Base-by-base conservation (phyloP, 108 stramenopile genomes). In the Fistulifera solaris region DNA sequence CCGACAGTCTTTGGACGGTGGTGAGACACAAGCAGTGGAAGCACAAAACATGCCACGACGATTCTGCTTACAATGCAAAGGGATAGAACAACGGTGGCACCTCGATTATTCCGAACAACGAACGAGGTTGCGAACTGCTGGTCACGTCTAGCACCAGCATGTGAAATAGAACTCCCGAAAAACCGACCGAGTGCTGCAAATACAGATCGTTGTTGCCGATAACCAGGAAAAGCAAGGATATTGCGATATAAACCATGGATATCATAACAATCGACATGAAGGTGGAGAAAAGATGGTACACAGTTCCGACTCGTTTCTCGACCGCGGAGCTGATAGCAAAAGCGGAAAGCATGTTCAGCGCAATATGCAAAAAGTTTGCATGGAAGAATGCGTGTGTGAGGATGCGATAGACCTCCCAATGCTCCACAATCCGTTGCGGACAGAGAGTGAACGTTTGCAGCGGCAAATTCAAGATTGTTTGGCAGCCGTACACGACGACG, bases 291-390 rank as follows among this genome's bases (percentile, higher is more conserved):
- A 71, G 24, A 41, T 64, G 68, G 2, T 38, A 52, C 22, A 87
- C 27, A 1, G 92, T 83, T n/a, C 92, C 92, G 27, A 87, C 27
- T 25, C 52, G 59, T 38, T 67, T 72, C 58, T 93, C 95, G 38
- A 96, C 63, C 31, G 58, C 26, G 6, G 62, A 45, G 17, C 85
- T 70, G 40, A 94, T 69, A 5, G 71, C 77, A 38, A 69, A 58
- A 0, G 85, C 70, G 12, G 87, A 83, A 67, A 87, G 73, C 85
- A 92, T 85, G 57, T 96, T 96, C 82, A 94, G 82, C 2, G 61
- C 87, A 44, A 96, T 86, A 61, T 96, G 95, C 73, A 93, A 56
- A n/a, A 93, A 22, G 47, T 63, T 75, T 1, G 73, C 90, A 67
- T 96, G 95, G 62, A 91, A 80, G 47, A 94, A 58, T 0, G 76